phyloP scores from a whole-genome alignment of 176 grass and related monocot species.

The Saccharum officinarum region DNA sequence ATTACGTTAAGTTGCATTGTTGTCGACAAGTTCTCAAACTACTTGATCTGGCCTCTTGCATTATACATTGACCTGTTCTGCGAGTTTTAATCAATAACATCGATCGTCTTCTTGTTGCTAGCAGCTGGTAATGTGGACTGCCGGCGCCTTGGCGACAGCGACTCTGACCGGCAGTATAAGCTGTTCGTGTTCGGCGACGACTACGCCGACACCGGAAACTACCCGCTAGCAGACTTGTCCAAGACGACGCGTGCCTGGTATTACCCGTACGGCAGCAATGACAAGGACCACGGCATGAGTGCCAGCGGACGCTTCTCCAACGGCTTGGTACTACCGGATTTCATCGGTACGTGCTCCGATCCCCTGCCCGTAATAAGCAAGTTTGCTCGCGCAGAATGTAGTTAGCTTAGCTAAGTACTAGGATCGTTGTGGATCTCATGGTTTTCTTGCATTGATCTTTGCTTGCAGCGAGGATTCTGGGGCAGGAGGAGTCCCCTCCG shows the following conservation, averaged over 20 bases:
- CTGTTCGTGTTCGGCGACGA: constrained; percentile 49
- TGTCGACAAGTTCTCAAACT: not conserved
- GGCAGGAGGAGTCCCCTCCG: not conserved
- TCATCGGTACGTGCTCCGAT: constrained; percentile 20
- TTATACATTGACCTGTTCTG: not conserved
- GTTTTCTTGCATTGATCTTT: not conserved
- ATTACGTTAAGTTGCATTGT: not conserved
- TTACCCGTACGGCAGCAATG: constrained; percentile 38
- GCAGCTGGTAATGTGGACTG: constrained; percentile 14
- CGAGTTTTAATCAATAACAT: not conserved
- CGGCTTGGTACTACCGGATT: constrained; percentile 34
- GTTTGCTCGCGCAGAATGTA: no score
- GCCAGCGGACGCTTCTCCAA: constrained; percentile 42
- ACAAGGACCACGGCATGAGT: not conserved
- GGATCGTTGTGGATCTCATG: not conserved
- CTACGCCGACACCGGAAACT: constrained; percentile 41
- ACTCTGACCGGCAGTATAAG: not conserved
- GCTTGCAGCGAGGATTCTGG: constrained; percentile 30
- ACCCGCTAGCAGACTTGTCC: not conserved
- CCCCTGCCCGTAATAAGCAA: no score
- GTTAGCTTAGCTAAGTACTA: not conserved
- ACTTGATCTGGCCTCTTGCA: not conserved
- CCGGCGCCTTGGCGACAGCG: not conserved
- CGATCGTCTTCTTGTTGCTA: not conserved
- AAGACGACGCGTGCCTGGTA: constrained; percentile 30